Evolutionary conservation across 768 basidiomycete species (phyloP).

Genomic region (Lanmaoa pseudosensibilis): DNA sequence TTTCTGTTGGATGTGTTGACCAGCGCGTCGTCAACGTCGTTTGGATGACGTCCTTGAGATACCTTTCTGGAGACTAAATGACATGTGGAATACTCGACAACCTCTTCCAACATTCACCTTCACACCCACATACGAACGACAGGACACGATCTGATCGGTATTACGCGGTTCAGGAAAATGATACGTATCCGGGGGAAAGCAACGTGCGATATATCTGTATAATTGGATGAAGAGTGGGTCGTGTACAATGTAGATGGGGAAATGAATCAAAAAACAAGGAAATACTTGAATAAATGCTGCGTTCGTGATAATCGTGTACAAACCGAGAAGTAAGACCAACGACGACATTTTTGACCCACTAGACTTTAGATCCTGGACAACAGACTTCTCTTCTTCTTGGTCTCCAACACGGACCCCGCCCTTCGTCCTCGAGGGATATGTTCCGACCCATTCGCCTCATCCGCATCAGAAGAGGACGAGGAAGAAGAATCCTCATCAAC

Average conservation of each 20-base stretch:
- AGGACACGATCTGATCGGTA: not conserved
- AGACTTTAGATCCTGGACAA: conserved; percentile 5
- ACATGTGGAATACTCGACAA: not conserved
- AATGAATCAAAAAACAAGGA: not conserved
- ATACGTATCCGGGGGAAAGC: not conserved
- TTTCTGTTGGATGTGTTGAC: not conserved
- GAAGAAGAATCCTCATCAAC: conserved; percentile 31
- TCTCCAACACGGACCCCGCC: conserved; percentile 44
- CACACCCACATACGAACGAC: not conserved
- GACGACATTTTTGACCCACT: not conserved
- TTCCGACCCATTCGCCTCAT: conserved; percentile 35
- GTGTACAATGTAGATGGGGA: not conserved
- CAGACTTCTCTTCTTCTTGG: conserved; percentile 28
- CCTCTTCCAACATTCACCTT: not conserved
- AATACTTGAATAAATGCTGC: not conserved
- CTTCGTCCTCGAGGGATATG: conserved; percentile 62
- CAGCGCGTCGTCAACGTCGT: not conserved
- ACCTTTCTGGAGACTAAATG: no score
- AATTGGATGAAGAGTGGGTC: not conserved
- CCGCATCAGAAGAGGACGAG: conserved; percentile 43
- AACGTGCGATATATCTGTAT: not conserved
- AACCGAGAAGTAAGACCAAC: not conserved
- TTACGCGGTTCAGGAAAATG: not conserved
- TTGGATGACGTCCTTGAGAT: not conserved
- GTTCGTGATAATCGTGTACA: not conserved